Base-by-base conservation (phyloP, 2,329 filamentous ascomycete species). In the Xylariaceae sp. region DNA sequence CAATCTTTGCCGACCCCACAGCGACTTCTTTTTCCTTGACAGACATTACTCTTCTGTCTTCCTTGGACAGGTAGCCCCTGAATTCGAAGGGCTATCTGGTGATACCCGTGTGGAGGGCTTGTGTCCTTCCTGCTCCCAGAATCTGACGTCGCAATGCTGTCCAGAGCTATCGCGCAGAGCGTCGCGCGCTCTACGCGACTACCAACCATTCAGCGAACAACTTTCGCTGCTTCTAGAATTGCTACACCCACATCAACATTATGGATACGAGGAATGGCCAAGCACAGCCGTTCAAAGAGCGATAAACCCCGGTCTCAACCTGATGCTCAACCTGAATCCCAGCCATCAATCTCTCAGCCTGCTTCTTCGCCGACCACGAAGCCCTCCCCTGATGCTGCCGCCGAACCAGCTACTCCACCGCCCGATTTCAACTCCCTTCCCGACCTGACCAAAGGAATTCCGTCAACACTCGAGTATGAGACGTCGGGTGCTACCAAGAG, bases 401-500 rank as follows among this genome's bases (percentile, higher is more conserved):
- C 56, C 44, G 53, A 60, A 55, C 11, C 57, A 16, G 67, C 76
- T 52, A 74, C 78, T 39, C 62, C 73, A 44, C 75, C 78, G 65
- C 79, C 86, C 49, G 83, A 88, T 68, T 63, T 72, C 8, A 62
- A 55, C 45, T 88, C 91, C 50, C 84, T 97, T 11, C 94, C 94
- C 50, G 93, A 98, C 72, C 82, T 98, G 40, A 95, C 92, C n/a
- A 88, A 94, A 70, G 94, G 94, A 63, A 96, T 98, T 61, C 94
- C 94, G 0, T 96, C 93, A 2, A 96, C 93, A 1, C 82, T 97
- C 53, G 90, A 88, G 54, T 88, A 88, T 58, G 94, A 97, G 75
- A 84, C 88, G 54, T 75, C 78, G 0, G 75, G 78, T 59, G 73
- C 76, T n/a, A 76, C 70, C 63, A 62, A 78, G 67, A 66, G 73